Base-by-base conservation (phyloP, 176 grass and related monocot genomes). In the Pontederia crassipes region DNA sequence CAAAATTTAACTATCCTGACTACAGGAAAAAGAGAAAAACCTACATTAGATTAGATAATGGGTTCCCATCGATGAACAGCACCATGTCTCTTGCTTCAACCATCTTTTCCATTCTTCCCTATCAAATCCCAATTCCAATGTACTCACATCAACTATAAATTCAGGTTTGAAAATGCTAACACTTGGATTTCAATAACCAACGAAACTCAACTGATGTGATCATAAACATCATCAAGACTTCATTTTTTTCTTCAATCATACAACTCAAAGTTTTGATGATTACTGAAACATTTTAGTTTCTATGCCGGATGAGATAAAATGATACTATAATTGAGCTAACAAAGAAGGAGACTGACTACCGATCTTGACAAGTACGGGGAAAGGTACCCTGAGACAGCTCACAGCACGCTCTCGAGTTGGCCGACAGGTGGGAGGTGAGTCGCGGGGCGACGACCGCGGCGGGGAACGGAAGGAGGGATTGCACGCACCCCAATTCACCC, bases 311-410 rank as follows among this genome's bases (percentile, higher is more conserved):
- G 32, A 40, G 32, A 40, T 40, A 7, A 40, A 40, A 40, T 40
- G 32, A 61, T 6, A 10, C 11, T 3, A n/a, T 9, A 16, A 61
- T 29, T 14, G 13, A 61, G 40, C 12, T 56, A 28, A 17, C 53
- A 27, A 47, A 51, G 28, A 46, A 18, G 2, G 14, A 59, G 54
- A 70, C 12, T 51, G 52, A 61, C 49, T 55, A 73, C 49, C 58
- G 70, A 73, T 73, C 70, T 54, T 62, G 49, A 63, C 70, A 63
- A 62, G 59, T 73, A 84, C 87, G 84, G 78, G 79, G 78, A 73
- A 91, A 91, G 78, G 87, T 93, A 91, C 93, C 93, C 93, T 91
- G 87, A 65, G 84, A 91, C 70, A 97, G 84, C 76, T 91, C 87
- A 66, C 79, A 88, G 79, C 84, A 97, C 58, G 84, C 84, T 70